Evolutionary conservation across 139 green algal genomes (phyloP).

Genomic region (Zygnema cylindricum): DNA sequence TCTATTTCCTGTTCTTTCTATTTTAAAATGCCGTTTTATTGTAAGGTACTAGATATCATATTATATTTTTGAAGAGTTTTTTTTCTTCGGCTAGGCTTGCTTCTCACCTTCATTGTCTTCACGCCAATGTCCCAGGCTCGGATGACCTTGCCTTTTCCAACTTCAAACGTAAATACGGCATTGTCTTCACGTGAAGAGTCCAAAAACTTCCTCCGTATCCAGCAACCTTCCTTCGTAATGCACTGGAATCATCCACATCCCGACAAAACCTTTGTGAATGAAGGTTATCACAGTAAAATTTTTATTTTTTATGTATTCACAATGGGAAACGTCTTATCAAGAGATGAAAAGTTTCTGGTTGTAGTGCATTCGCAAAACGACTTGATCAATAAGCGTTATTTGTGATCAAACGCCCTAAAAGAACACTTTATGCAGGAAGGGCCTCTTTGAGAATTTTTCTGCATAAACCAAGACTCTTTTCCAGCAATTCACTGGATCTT

Average conservation of each 20-base stretch:
- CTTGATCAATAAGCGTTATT: neutral
- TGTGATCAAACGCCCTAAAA: too few relatives aligned
- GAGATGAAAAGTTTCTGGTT: neutral
- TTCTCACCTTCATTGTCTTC: constrained; percentile 59
- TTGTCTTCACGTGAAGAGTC: constrained; percentile 51
- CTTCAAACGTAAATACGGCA: constrained; percentile 53
- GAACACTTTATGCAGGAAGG: too few relatives aligned
- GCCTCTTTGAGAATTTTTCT: too few relatives aligned
- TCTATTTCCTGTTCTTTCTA: too few relatives aligned
- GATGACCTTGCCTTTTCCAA: constrained; percentile 50
- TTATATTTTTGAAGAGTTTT: too few relatives aligned
- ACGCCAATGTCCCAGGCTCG: constrained; percentile 52
- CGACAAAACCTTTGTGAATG: too few relatives aligned
- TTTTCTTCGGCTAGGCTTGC: too few relatives aligned
- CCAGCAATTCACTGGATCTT: too few relatives aligned
- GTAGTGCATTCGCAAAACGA: neutral
- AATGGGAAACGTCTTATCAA: neutral
- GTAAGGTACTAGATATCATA: too few relatives aligned
- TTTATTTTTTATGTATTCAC: neutral
- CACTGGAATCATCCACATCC: constrained; percentile 26
- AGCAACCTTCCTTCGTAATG: constrained; percentile 49
- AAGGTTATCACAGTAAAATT: neutral
- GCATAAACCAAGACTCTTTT: too few relatives aligned
- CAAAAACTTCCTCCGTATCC: constrained; percentile 44
- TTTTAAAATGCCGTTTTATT: too few relatives aligned